Conservation (phyloP, 257 asterid species). For the Penstemon barbatus region DNA sequence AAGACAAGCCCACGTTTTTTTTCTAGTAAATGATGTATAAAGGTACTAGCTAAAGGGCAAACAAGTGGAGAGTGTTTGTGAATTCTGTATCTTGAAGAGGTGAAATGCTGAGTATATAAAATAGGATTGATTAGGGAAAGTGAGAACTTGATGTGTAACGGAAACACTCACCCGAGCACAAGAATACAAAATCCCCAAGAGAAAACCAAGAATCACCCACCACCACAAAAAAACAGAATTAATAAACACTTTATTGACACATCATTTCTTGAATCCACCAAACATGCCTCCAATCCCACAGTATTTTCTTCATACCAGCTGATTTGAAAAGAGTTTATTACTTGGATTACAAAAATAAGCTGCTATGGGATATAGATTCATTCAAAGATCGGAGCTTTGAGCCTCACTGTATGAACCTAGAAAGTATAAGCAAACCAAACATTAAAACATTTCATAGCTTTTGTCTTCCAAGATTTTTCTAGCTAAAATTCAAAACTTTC, state of each 20-base stretch:
- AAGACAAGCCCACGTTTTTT: slow-evolving; percentile 14
- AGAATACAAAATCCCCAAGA: slow-evolving; percentile 25
- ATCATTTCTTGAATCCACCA: slow-evolving; percentile 37
- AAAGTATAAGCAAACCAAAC: slow-evolving; percentile 30
- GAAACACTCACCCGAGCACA: slow-evolving; percentile 36
- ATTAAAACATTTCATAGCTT: slow-evolving; percentile 22
- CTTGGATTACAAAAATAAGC: background rate
- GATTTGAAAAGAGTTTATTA: background rate
- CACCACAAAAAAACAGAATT: slow-evolving; percentile 19
- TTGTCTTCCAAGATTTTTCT: background rate
- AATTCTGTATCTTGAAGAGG: slow-evolving; percentile 12
- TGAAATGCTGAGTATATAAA: background rate
- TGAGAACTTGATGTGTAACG: slow-evolving; percentile 29
- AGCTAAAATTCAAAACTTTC: slow-evolving; percentile 17
- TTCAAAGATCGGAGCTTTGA: slow-evolving; percentile 37
- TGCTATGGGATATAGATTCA: slow-evolving; percentile 2
- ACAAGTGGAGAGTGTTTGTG: slow-evolving; percentile 22
- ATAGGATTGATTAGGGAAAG: slow-evolving; percentile 27
- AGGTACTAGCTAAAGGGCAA: background rate
- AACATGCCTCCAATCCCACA: slow-evolving; percentile 45
- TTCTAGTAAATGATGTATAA: slow-evolving; percentile 12
- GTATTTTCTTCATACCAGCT: slow-evolving; percentile 37
- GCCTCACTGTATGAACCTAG: slow-evolving; percentile 27
- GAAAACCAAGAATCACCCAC: slow-evolving; percentile 11
- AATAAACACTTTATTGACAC: slow-evolving; percentile 1